Evolutionary conservation across 768 basidiomycete genomes (phyloP), one percentile per base, ranked within the genome.

Genomic region (Russula earlei): DNA sequence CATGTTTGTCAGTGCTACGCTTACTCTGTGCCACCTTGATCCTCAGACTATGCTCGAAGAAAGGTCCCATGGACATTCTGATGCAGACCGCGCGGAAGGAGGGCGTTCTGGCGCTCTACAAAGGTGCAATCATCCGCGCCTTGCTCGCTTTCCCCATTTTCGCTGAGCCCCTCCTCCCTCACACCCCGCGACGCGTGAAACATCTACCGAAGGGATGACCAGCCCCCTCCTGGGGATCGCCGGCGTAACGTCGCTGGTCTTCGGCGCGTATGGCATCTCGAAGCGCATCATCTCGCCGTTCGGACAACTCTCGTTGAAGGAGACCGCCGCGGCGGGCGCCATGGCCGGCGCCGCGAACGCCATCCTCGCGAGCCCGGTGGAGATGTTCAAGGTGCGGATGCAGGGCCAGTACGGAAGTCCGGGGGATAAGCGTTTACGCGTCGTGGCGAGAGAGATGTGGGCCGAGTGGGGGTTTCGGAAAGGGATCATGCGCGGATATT

Each of bases 381-480:
- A 99, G 71, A 91, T 98, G 88, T 97, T 97, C 75, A 98, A 99
- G 71, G 91, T 97, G 27, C 80, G 90, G 17, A 96, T 96, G 95
- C 94, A 96, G 70, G 93, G 87, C 7, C 90, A 97, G 67, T 95
- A 96, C 63, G 95, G 94, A 11, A 77, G 75, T 4, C 75, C 81
- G 12, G 76, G 78, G 9, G 93, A 97, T 67, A 86, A 94, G 69
- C 78, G 81, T 38, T 74, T 99, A 25, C 72, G 84, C 34, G 76
- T 72, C 8, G 77, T 97, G 9, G 81, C 80, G 15, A 73, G 71
- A 20, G 92, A 94, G 61, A 91, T 93, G 84, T 96, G 91, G 85
- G 69, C 66, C 29, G 73, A 90, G 58, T 92, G 85, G 78, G 95
- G 96, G 0, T 83, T 98, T 59, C 72, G 82, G 52, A 77, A 82